Evolutionary conservation across 1,139 yeast species (phyloP).

Genomic region (Saccharomyces hybrid): DNA sequence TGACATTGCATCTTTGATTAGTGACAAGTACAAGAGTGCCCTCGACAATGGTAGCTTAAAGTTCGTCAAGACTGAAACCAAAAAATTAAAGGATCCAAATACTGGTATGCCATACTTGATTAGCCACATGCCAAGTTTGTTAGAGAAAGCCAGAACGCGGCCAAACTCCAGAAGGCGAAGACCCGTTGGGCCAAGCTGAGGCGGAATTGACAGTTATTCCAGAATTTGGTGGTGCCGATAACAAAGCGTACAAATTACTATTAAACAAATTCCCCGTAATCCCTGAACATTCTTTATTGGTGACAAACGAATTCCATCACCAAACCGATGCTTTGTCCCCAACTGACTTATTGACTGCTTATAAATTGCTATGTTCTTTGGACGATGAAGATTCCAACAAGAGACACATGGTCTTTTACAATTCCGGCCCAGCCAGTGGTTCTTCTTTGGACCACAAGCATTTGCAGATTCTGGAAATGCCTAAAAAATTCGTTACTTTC

Average conservation of each 20-base stretch:
- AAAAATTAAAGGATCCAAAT: constrained; percentile 24
- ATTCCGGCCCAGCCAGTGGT: constrained; percentile 81
- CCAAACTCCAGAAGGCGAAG: constrained; percentile 18
- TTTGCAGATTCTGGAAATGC: constrained; percentile 72
- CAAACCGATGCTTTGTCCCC: constrained; percentile 70
- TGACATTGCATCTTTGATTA: constrained; percentile 28
- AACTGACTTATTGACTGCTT: constrained; percentile 54
- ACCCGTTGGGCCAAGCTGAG: constrained; percentile 80
- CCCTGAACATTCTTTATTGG: constrained; percentile 66
- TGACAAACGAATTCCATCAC: constrained; percentile 64
- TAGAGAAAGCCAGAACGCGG: constrained; percentile 50
- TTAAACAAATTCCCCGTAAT: constrained; percentile 83
- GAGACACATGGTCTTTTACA: constrained; percentile 71
- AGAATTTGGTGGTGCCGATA: constrained; percentile 40
- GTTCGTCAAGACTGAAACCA: constrained; percentile 32
- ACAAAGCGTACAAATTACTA: constrained; percentile 47
- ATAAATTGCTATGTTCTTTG: constrained; percentile 42
- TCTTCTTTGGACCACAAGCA: constrained; percentile 93
- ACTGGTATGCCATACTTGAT: constrained; percentile 36
- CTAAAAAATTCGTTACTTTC: constrained; percentile 50
- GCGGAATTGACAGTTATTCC: constrained; percentile 60
- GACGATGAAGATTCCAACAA: constrained; percentile 27
- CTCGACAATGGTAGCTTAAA: constrained; percentile 31
- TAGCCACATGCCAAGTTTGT: constrained; percentile 43
- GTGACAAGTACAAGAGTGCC: constrained; percentile 34